Evolutionary conservation across 2,329 filamentous ascomycete species (phyloP), one percentile per base, ranked within the genome.

Genomic region (Penicillium sp.): DNA sequence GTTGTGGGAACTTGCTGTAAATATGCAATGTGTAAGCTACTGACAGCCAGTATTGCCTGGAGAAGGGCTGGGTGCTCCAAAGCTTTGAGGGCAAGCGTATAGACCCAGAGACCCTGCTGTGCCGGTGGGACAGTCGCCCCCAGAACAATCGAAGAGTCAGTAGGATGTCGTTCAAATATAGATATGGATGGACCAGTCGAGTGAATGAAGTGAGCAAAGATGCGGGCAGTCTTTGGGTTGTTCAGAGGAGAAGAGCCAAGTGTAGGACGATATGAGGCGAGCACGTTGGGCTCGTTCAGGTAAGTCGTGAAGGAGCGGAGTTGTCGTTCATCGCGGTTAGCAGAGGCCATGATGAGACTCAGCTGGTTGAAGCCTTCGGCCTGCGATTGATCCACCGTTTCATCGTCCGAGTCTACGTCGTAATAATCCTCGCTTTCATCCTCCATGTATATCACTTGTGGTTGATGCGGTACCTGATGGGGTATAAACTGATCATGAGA

Each of bases 171-270:
- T 68, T 97, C 90, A 64, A 88, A 95, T 26, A 95, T 78, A 1
- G 90, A 95, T 64, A 97, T 80, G 57, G 81, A 86, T 1, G 89
- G 87, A 0, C 85, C 90, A 2, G 89, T 95, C 6, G 93, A 85
- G 58, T 88, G 85, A 41, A 97, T 82, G 66, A 96, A 97, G 68
- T 97, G 89, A 66, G 85, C 85, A 66, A 97, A 97, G 6, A 95
- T 83, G 28, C 84, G 79, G 13, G 88, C 84, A 10, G 88, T 91
- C 55, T 85, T 83, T 3, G 82, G 79, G 56, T 96, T 88, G 58
- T 83, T 87, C 26, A 96, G 72, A 29, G 93, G 90, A 34, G 84
- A 84, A 29, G 80, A 80, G 21, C 77, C 71, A 4, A 81, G 77
- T 1, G 81, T 80, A 5, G 85, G 84, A 35, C 77, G 75, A 59